Conservation (phyloP, 306 rosid species). For the Urtica urens region DNA sequence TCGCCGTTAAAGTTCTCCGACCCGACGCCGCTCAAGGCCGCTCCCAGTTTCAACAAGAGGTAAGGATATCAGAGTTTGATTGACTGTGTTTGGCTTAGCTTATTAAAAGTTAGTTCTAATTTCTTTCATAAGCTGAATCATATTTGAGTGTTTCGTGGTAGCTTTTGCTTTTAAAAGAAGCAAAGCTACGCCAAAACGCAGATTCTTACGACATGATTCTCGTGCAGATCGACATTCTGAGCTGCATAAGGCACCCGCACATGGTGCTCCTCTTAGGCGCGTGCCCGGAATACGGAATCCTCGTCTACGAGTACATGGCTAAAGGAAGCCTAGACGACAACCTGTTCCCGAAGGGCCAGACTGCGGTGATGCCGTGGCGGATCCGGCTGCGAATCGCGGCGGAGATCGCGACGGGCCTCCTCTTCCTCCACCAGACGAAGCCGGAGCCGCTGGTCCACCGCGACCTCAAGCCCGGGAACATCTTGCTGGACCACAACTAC, state of each 20-base stretch:
- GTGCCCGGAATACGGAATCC: conserved; percentile 76
- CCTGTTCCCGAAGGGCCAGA: conserved; percentile 35
- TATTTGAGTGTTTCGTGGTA: too few relatives aligned
- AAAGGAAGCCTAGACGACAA: conserved; percentile 88
- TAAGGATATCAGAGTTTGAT: conserved; percentile 17
- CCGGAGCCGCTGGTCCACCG: conserved; percentile 96
- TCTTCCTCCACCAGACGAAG: conserved; percentile 89
- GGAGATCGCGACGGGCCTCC: conserved; percentile 67
- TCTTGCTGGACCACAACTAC: conserved; percentile 60
- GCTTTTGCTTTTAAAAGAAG: too few relatives aligned
- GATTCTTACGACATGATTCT: too few relatives aligned
- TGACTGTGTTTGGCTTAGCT: not conserved
- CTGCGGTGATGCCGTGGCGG: conserved; percentile 49
- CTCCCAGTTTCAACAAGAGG: conserved; percentile 92
- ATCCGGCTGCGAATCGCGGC: conserved; percentile 66
- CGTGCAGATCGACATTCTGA: conserved; percentile 82
- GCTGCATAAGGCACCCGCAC: conserved; percentile 92
- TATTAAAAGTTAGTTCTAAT: too few relatives aligned
- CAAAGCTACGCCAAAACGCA: too few relatives aligned
- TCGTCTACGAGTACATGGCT: conserved; percentile 82
- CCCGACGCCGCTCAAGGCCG: conserved; percentile 71
- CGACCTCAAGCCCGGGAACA: conserved; percentile 86
- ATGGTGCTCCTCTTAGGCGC: conserved; percentile 97
- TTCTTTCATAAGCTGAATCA: too few relatives aligned
- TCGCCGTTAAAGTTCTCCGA: conserved; percentile 79